Evolutionary conservation across 768 basidiomycete species (phyloP).

Genomic region (Mycena rosella): DNA sequence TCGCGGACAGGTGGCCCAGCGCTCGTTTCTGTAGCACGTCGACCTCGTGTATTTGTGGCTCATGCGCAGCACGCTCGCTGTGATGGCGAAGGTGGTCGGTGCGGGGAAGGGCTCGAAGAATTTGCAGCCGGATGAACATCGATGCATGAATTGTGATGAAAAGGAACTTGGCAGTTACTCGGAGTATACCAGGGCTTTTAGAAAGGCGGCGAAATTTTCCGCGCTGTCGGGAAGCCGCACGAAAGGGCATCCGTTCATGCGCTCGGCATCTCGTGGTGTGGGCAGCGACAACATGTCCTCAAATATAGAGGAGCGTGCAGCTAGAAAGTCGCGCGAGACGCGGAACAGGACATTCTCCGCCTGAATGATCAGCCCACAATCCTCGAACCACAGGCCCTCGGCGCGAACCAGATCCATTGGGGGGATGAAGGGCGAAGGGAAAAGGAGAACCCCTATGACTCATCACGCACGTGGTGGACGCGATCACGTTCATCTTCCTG

Average conservation of each 20-base stretch:
- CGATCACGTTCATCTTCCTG: too few species aligned
- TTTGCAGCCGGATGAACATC: background rate
- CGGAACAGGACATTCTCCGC: constrained; percentile 14
- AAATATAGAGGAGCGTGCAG: constrained; percentile 16
- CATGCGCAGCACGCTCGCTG: background rate
- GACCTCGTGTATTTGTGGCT: background rate
- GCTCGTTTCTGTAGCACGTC: background rate
- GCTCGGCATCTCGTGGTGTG: background rate
- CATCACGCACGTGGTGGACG: too few species aligned
- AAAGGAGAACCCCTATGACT: too few species aligned
- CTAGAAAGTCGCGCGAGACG: constrained; percentile 16
- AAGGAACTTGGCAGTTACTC: too few species aligned
- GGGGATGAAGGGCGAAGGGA: too few species aligned
- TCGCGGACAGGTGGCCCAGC: background rate
- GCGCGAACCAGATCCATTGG: background rate
- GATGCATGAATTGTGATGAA: background rate
- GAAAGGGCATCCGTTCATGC: constrained; percentile 25
- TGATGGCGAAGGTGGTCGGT: background rate
- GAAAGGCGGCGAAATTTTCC: background rate
- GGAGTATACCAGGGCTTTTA: background rate
- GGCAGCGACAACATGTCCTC: constrained; percentile 23
- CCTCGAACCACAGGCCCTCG: constrained; percentile 12
- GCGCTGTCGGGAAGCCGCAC: constrained; percentile 23
- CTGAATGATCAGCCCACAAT: constrained; percentile 19
- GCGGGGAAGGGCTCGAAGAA: background rate